phyloP scores from a whole-genome alignment of 768 basidiomycete genomes.

The Boletus coccyginus region DNA sequence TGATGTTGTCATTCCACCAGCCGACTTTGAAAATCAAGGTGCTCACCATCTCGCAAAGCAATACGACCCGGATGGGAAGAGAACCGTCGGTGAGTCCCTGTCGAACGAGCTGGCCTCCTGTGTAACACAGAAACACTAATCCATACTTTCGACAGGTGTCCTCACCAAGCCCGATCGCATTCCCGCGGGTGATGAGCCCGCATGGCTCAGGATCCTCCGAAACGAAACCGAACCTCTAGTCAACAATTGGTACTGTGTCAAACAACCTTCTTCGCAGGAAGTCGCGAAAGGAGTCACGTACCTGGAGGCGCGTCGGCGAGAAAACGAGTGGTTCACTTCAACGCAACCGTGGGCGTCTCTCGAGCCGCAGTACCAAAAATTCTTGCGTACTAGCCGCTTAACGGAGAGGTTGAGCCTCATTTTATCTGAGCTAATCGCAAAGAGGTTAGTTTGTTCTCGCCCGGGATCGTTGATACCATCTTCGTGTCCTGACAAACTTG shows the following conservation, averaged over 20 bases:
- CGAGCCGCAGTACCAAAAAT: constrained; percentile 46
- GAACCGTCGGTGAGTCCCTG: constrained; percentile 60
- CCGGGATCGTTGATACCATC: not conserved
- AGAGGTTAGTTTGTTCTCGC: constrained; percentile 40
- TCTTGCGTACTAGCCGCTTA: constrained; percentile 55
- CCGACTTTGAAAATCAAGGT: constrained; percentile 79
- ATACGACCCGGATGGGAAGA: constrained; percentile 57
- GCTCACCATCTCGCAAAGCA: constrained; percentile 62
- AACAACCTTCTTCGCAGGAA: constrained; percentile 34
- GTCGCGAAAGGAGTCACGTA: constrained; percentile 38
- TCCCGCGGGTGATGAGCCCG: constrained; percentile 17
- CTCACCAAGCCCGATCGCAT: constrained; percentile 73
- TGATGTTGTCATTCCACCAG: constrained; percentile 43
- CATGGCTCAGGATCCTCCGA: constrained; percentile 56
- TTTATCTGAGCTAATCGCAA: constrained; percentile 60
- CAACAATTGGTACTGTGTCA: constrained; percentile 38
- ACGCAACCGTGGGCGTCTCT: constrained; percentile 52
- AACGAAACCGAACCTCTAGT: constrained; percentile 42
- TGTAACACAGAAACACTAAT: constrained; percentile 1
- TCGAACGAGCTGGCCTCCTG: constrained; percentile 51
- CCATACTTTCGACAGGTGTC: constrained; percentile 8
- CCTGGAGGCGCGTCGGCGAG: constrained; percentile 54
- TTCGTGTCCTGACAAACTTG: not conserved
- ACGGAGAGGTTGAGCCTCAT: constrained; percentile 57
- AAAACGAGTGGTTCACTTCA: constrained; percentile 51